These are phyloP conservation scores for Tuber magnatum DNA, from an alignment of 495 filamentous ascomycete genomes.

Conservation along the genomic window DNA sequence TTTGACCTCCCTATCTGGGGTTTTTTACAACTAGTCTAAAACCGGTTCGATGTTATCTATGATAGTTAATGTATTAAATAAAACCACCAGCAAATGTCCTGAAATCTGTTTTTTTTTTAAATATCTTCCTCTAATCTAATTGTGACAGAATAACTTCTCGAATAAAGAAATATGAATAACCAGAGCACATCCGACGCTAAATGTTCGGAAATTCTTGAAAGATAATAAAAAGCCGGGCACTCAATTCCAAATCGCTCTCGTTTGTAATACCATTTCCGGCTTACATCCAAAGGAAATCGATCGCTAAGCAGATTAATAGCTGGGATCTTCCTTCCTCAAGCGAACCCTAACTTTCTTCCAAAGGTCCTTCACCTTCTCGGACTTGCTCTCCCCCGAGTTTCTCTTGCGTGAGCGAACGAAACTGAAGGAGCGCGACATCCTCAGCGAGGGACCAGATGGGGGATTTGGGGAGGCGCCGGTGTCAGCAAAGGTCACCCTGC, in stretches of 20 bases:
- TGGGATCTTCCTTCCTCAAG: background rate
- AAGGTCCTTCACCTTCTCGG: background rate
- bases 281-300: background rate
- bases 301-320: background rate
- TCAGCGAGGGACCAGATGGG: background rate
- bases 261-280: background rate
- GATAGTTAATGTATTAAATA: too few relatives aligned
- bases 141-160: background rate
- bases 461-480: background rate
- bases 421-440: too few relatives aligned
- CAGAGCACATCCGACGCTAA: background rate
- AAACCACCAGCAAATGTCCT: background rate
- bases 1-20: too few relatives aligned
- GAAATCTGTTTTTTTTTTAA: background rate
- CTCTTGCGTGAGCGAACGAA: too few relatives aligned
- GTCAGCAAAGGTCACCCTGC: background rate
- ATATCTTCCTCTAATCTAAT: background rate
- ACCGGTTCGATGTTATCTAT: too few relatives aligned
- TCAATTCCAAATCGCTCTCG: background rate
- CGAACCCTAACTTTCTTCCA: background rate
- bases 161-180: accelerated
- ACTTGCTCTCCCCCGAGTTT: background rate
- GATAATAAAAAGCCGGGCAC: background rate
- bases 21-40: too few relatives aligned
- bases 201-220: background rate